phyloP scores from a whole-genome alignment of 1,139 yeast genomes.

The Lodderomyces orthopsilosis region DNA sequence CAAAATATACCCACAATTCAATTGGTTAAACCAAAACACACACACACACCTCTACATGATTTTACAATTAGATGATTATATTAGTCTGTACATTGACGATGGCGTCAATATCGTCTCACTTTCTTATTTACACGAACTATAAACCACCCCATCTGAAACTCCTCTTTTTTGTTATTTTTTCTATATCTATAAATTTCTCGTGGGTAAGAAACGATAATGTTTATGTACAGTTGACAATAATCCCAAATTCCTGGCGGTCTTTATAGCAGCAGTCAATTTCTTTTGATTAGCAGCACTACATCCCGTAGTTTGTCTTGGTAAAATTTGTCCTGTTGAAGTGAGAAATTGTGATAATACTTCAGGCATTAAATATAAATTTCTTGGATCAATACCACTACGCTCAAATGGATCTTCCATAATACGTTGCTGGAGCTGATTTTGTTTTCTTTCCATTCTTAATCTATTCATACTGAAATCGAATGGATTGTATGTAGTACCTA shows the following conservation, averaged over 20 bases:
- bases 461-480: slow-evolving; percentile 68
- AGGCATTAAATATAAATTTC: slow-evolving; percentile 65
- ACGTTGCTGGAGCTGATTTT: slow-evolving; percentile 15
- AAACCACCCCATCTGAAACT: not conserved
- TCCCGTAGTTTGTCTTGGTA: slow-evolving; percentile 67
- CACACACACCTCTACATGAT: not conserved
- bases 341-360: slow-evolving; percentile 57
- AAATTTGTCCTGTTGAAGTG: slow-evolving; percentile 63
- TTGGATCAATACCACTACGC: slow-evolving; percentile 58
- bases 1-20: not conserved
- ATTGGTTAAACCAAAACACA: not conserved
- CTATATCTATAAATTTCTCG: slow-evolving; percentile 29
- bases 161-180: not conserved
- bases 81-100: too few relatives aligned
- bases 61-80: not conserved
- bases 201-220: slow-evolving; percentile 46
- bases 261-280: slow-evolving; percentile 61
- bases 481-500: slow-evolving; percentile 61
- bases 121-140: not conserved
- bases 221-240: slow-evolving; percentile 61
- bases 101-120: not conserved
- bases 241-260: slow-evolving; percentile 68
- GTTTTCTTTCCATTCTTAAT: slow-evolving; percentile 33
- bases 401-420: slow-evolving; percentile 41
- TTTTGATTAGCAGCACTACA: slow-evolving; percentile 60